phyloP scores from a whole-genome alignment of 73 alveolate genomes.

The Paramecium tetraurelia region DNA sequence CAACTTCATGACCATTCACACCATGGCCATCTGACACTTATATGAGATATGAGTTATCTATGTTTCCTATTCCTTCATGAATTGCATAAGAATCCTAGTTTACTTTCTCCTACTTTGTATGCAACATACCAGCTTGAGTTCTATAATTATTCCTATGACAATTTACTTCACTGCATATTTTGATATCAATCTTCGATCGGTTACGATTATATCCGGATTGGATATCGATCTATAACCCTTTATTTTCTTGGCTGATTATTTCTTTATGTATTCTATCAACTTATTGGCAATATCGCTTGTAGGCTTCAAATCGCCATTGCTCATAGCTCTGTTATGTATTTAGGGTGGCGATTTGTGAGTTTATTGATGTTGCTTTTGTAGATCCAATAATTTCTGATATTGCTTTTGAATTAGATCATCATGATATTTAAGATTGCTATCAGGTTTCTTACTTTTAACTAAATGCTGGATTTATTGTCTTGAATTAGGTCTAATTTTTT shows the following conservation, averaged over 20 bases:
- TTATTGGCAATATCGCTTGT: slow-evolving; percentile 45
- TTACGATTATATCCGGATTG: slow-evolving; percentile 17
- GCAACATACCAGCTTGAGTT: slow-evolving; percentile 49
- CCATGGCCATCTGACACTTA: slow-evolving; percentile 99
- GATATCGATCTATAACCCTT: slow-evolving; percentile 40
- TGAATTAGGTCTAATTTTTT: slow-evolving; percentile 40
- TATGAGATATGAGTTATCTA: slow-evolving; percentile 72
- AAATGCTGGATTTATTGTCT: slow-evolving; percentile 9
- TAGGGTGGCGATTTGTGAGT: background rate
- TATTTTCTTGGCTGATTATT: slow-evolving; percentile 38
- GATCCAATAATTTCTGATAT: slow-evolving; percentile 16
- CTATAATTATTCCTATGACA: background rate
- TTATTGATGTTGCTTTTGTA: slow-evolving; percentile 24
- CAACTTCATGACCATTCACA: slow-evolving; percentile 89
- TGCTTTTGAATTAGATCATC: slow-evolving; percentile 28
- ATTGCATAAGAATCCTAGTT: slow-evolving; percentile 55
- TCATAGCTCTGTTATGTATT: slow-evolving; percentile 44
- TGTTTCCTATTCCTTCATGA: slow-evolving; percentile 39
- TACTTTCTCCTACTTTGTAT: slow-evolving; percentile 29
- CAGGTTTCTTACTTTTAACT: background rate
- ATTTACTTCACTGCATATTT: slow-evolving; percentile 39
- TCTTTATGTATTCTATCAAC: slow-evolving; percentile 39
- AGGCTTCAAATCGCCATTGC: slow-evolving; percentile 48
- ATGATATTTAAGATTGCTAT: slow-evolving; percentile 34
- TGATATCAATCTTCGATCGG: slow-evolving; percentile 26